These are phyloP conservation scores for Amphichorda felina DNA, from an alignment of 2,329 filamentous ascomycete genomes.

Conservation along the genomic window DNA sequence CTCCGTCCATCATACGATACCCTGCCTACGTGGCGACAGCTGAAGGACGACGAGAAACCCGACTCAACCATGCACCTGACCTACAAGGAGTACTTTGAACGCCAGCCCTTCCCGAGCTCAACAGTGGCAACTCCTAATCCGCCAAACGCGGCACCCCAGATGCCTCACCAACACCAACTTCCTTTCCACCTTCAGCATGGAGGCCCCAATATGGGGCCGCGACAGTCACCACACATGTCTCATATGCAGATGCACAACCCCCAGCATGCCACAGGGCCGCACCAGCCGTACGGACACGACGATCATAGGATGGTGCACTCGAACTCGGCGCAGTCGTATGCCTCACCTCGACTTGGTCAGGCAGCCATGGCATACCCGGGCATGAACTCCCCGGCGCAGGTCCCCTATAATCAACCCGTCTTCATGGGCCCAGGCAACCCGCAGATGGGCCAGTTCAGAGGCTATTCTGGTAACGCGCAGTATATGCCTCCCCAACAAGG, in stretches of 20 bases:
- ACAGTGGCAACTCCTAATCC: slow-evolving; percentile 58
- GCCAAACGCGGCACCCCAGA: slow-evolving; percentile 56
- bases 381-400: slow-evolving; percentile 57
- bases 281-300: slow-evolving; percentile 60
- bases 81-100: slow-evolving; percentile 72
- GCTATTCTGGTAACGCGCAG: slow-evolving; percentile 56
- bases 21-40: slow-evolving; percentile 68
- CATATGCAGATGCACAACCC: slow-evolving; percentile 67
- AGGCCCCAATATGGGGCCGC: slow-evolving; percentile 52
- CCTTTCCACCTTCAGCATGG: slow-evolving; percentile 73
- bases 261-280: slow-evolving; percentile 56
- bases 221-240: slow-evolving; percentile 63
- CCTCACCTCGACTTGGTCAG: slow-evolving; percentile 68
- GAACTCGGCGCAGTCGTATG: slow-evolving; percentile 72
- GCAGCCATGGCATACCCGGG: slow-evolving; percentile 58
- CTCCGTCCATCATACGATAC: slow-evolving; percentile 79
- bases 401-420: slow-evolving; percentile 61
- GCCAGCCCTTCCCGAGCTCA: slow-evolving; percentile 40
- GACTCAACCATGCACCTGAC: slow-evolving; percentile 53
- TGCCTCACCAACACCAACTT: slow-evolving; percentile 74
- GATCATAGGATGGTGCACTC: slow-evolving; percentile 84
- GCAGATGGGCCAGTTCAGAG: slow-evolving; percentile 59
- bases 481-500: slow-evolving; percentile 60
- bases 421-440: slow-evolving; percentile 59
- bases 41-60: slow-evolving; percentile 58